phyloP scores from a whole-genome alignment of 441 rosid species.

The Melastoma candidum region DNA sequence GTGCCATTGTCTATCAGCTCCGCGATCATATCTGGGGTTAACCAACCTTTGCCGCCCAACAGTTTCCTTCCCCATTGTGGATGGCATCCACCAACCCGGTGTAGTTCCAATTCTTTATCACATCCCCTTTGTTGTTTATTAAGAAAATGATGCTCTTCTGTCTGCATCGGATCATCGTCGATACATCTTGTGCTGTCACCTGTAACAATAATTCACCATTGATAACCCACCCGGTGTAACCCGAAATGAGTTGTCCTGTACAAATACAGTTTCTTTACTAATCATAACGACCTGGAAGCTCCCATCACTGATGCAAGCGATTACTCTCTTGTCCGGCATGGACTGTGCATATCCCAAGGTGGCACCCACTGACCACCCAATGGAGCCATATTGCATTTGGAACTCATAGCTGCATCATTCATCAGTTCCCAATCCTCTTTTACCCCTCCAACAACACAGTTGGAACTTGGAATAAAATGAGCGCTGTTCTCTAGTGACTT shows the following conservation, averaged over 20 bases:
- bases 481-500: not conserved
- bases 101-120: not conserved
- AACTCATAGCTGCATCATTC: conserved; percentile 14
- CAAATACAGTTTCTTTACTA: no score
- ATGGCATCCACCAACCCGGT: no score
- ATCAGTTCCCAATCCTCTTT: no score
- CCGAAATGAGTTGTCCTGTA: no score
- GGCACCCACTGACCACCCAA: conserved; percentile 18
- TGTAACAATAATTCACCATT: not conserved
- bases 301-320: conserved; percentile 19
- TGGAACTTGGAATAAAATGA: not conserved
- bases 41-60: conserved; percentile 17
- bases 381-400: conserved; percentile 22
- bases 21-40: not conserved
- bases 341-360: conserved; percentile 21
- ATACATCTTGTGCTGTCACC: conserved; percentile 18
- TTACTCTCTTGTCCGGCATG: conserved; percentile 12
- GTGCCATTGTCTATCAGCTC: not conserved
- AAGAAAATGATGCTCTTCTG: conserved; percentile 14
- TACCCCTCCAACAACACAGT: not conserved
- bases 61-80: conserved; percentile 3
- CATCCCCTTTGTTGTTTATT: conserved; percentile 15
- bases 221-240: no score
- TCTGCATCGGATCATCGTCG: conserved; percentile 15
- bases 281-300: conserved; percentile 14